phyloP scores from a whole-genome alignment of 164 flowering plant genomes.

The Nymphaea colorata region DNA sequence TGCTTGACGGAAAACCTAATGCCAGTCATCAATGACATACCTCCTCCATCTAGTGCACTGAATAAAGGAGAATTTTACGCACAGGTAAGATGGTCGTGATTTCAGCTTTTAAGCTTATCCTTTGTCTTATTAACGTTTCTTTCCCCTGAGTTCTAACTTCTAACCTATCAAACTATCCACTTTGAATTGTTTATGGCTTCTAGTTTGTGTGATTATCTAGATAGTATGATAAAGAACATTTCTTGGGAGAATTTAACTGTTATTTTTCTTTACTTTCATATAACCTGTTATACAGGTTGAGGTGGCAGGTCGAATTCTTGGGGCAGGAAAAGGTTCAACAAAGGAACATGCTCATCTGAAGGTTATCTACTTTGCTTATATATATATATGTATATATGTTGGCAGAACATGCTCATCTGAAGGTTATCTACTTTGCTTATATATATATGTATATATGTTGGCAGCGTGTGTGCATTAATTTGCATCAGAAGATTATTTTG shows the following conservation, averaged over 20 bases:
- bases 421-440: background rate
- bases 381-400: too few species aligned
- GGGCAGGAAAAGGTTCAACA: constrained; percentile 7
- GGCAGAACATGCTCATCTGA: background rate
- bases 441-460: too few species aligned
- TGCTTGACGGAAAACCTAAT: constrained; percentile 5
- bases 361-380: background rate
- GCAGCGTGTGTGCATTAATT: too few species aligned
- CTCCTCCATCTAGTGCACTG: constrained; percentile 3
- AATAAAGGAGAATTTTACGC: constrained; percentile 7
- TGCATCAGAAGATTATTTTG: too few species aligned
- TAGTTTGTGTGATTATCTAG: background rate
- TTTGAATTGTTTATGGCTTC: background rate
- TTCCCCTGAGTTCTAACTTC: background rate
- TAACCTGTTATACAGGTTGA: constrained; percentile 6
- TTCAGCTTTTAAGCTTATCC: background rate
- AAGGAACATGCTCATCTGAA: constrained; percentile 10
- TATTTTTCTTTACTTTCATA: background rate
- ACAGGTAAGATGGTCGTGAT: constrained; percentile 4
- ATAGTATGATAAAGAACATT: background rate
- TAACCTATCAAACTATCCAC: background rate
- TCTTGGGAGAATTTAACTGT: background rate
- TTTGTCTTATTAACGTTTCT: background rate
- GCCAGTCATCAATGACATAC: constrained; percentile 5
- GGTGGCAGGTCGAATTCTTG: constrained; percentile 12